phyloP scores from a whole-genome alignment of 2,329 filamentous ascomycete species.

The Cryphonectria nitschkei region DNA sequence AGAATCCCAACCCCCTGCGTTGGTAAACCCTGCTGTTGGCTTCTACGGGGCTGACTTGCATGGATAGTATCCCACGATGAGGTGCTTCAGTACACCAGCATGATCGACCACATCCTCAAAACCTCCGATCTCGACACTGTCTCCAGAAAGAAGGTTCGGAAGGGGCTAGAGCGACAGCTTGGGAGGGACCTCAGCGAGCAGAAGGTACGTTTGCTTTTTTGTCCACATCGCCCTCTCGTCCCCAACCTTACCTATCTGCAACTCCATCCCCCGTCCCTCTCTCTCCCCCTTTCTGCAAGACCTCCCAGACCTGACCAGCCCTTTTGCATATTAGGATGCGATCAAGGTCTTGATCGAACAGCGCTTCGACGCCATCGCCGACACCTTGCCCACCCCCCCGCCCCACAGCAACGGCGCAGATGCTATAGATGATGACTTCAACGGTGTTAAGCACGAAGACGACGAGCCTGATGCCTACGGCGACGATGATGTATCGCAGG shows the following conservation, averaged over 20 bases:
- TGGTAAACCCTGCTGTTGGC: neutral
- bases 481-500: slow-evolving; percentile 41
- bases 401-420: slow-evolving; percentile 44
- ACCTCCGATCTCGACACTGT: slow-evolving; percentile 65
- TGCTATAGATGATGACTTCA: slow-evolving; percentile 36
- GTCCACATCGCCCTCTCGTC: neutral
- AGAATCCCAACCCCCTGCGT: neutral
- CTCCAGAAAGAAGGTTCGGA: slow-evolving; percentile 64
- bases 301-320: neutral
- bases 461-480: slow-evolving; percentile 37
- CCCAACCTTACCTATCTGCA: neutral
- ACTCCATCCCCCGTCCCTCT: neutral
- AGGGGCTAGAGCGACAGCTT: slow-evolving; percentile 57
- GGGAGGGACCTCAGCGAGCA: slow-evolving; percentile 62
- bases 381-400: slow-evolving; percentile 48
- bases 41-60: slow-evolving; percentile 14
- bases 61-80: slow-evolving; percentile 54
- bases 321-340: slow-evolving; percentile 52
- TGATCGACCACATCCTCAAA: slow-evolving; percentile 64
- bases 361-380: slow-evolving; percentile 72
- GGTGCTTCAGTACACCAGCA: slow-evolving; percentile 55
- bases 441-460: slow-evolving; percentile 33
- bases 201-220: slow-evolving; percentile 48
- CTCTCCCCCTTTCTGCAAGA: neutral
- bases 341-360: slow-evolving; percentile 75